These are phyloP conservation scores for Leptographium galeiforme DNA, from an alignment of 2,329 filamentous ascomycete species.

Conservation along the genomic window DNA sequence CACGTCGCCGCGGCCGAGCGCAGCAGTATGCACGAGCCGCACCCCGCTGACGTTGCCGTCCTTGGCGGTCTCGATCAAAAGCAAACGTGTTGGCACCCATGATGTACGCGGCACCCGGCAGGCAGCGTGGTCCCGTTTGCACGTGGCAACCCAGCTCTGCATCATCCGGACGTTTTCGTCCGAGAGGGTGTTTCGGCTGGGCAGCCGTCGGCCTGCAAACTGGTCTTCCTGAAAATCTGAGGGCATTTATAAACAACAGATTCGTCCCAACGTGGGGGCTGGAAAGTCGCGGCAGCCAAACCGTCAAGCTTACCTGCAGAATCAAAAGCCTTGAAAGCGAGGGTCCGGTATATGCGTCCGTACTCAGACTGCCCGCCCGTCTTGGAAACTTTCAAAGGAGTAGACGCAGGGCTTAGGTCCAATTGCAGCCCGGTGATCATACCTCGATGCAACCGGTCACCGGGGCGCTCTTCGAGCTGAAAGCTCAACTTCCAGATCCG, in stretches of 20 bases:
- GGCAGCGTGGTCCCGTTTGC: neutral
- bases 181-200: neutral
- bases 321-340: neutral
- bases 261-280: no score
- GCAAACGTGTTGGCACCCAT: neutral
- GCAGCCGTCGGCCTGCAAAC: neutral
- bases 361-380: neutral
- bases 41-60: neutral
- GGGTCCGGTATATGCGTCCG: neutral
- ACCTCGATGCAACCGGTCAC: neutral
- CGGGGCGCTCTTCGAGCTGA: neutral
- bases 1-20: neutral
- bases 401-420: neutral
- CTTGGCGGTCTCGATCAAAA: neutral
- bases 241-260: neutral
- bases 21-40: neutral
- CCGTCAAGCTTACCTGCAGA: neutral
- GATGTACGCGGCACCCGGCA: neutral
- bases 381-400: neutral
- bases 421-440: neutral
- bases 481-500: neutral
- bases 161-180: neutral
- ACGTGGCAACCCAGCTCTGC: neutral
- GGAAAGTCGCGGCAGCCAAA: neutral
- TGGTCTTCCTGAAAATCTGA: neutral